These are phyloP conservation scores for Plasmodium coatneyi DNA, from an alignment of 169 alveolate species.

Conservation along the genomic window DNA sequence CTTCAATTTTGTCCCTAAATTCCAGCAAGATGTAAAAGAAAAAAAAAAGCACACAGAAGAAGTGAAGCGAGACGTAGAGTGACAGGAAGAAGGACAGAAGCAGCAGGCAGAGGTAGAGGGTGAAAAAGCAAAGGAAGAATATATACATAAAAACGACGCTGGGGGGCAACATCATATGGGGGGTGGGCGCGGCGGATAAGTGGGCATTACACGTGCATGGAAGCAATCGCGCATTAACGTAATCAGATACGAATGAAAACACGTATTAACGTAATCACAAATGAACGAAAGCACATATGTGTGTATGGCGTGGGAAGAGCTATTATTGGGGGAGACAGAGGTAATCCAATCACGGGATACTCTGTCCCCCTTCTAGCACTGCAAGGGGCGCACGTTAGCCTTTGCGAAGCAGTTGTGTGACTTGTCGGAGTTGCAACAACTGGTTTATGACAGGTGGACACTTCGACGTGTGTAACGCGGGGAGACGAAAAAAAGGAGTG, in stretches of 20 bases:
- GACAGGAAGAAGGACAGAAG: conserved; percentile 35
- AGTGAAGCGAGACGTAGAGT: conserved; percentile 11
- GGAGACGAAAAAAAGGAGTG: not conserved
- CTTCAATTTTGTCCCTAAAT: conserved; percentile 27
- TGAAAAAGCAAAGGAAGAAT: conserved; percentile 20
- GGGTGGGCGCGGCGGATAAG: not conserved
- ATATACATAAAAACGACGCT: conserved; percentile 21
- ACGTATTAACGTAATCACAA: not conserved
- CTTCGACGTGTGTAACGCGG: not conserved
- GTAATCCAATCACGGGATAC: not conserved
- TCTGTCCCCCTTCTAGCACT: not conserved
- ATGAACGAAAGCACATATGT: not conserved
- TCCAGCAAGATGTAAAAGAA: conserved; percentile 22
- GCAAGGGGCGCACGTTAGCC: not conserved
- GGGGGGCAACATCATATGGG: conserved; percentile 1
- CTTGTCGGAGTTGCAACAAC: not conserved
- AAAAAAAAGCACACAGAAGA: not conserved
- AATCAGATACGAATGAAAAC: not conserved
- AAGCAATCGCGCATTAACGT: not conserved
- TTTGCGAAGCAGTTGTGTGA: not conserved
- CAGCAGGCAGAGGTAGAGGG: conserved; percentile 17
- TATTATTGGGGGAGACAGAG: not conserved
- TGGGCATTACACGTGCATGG: not conserved
- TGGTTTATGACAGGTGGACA: not conserved
- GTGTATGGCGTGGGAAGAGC: not conserved